Base-by-base conservation (phyloP, 176 grass and related monocot species). In the Oryza punctata region DNA sequence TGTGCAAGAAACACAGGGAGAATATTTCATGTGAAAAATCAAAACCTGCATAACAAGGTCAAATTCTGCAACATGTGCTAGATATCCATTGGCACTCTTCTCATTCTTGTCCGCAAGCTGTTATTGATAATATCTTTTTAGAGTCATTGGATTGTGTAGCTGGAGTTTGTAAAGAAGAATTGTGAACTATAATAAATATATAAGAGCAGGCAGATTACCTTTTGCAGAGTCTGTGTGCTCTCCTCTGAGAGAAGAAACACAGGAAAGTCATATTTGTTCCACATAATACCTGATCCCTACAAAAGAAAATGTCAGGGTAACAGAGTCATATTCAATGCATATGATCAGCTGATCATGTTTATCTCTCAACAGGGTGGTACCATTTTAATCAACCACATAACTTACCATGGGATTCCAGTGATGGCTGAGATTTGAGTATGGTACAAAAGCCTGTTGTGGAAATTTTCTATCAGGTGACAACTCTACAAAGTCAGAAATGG, bases 1-100 rank as follows among this genome's bases (percentile, higher is more conserved):
- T 52, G 50, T 43, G 63, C 29, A 61, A 59, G 45, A 18, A 70
- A 85, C 52, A 85, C 28, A 75, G 23, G 52, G 69, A 33, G 3
- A 72, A 77, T 11, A 6, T 46, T 24, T 50, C 6, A 77, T 70
- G 59, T 67, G 19, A 81, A 77, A 75, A 23, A 28, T n/a, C 23
- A 70, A 54, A 93, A 98, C 96, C 96, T 98, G 96, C 96, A 98
- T 98, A 88, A 98, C 61, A 8, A 98, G 89, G 70, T 98, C 91
- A 59, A 98, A 98, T 93, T 98, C 96, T 18, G 89, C 93, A 89
- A 98, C 91, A 92, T 95, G 91, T 77, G 76, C 40, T 90, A 73
- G 74, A 75, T 91, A 87, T 57, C 40, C 78, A 77, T 94, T 84
- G 67, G 33, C 74, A 65, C 19, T 77, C 78, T 88, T 81, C 40